These are phyloP conservation scores for Ilex paraguariensis DNA, from an alignment of 305 asterid genomes.

Conservation along the genomic window DNA sequence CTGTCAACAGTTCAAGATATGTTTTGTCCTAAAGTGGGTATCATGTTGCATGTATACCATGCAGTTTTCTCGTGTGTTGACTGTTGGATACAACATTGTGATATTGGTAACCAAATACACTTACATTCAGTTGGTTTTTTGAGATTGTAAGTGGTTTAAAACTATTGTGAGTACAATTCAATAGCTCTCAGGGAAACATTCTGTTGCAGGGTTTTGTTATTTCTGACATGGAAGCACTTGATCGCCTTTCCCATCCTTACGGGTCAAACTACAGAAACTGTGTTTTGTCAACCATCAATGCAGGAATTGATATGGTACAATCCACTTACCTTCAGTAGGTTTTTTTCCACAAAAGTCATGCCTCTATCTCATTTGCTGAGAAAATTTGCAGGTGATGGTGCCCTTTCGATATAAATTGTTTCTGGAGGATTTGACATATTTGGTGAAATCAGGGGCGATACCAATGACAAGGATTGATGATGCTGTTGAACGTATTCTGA, in stretches of 20 bases:
- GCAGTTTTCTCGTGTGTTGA: too few relatives aligned
- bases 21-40: too few relatives aligned
- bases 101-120: too few relatives aligned
- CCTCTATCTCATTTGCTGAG: background rate
- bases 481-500: constrained; percentile 81
- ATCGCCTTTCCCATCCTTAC: constrained; percentile 57
- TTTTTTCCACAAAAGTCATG: background rate
- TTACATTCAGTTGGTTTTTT: too few relatives aligned
- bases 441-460: constrained; percentile 65
- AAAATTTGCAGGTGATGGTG: constrained; percentile 71
- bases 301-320: constrained; percentile 69
- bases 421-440: constrained; percentile 48
- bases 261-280: constrained; percentile 66
- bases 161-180: background rate
- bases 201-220: constrained; percentile 68
- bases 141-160: too few relatives aligned
- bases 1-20: too few relatives aligned
- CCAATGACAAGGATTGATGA: constrained; percentile 81
- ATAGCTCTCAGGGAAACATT: constrained; percentile 14
- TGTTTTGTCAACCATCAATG: constrained; percentile 55
- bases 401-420: constrained; percentile 65
- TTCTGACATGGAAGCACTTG: constrained; percentile 76
- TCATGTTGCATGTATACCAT: too few relatives aligned
- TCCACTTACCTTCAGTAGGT: too few relatives aligned
- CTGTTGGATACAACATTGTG: too few relatives aligned